These are phyloP conservation scores for Hypoxylon sp. DNA, from an alignment of 2,329 filamentous ascomycete genomes.

Conservation along the genomic window DNA sequence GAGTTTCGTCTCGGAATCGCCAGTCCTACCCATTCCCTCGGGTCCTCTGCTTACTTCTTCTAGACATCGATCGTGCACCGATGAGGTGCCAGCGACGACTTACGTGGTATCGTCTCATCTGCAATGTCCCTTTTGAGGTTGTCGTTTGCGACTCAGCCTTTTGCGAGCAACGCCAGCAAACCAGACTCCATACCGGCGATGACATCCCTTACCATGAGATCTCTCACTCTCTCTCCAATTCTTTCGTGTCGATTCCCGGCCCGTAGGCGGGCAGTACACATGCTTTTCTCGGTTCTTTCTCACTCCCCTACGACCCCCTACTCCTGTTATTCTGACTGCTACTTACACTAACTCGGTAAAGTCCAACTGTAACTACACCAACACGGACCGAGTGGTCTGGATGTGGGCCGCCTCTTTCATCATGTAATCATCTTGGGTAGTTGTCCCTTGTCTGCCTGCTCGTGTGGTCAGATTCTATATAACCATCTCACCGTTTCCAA, in stretches of 20 bases:
- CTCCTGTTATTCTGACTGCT: constrained; percentile 24
- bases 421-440: constrained; percentile 10
- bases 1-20: constrained; percentile 25
- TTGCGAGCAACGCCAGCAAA: constrained; percentile 1
- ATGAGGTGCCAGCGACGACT: constrained; percentile 13
- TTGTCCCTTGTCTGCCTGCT: constrained; percentile 27
- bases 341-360: constrained; percentile 33
- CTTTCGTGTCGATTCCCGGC: constrained; percentile 5
- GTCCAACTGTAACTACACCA: constrained; percentile 36
- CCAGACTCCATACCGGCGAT: constrained; percentile 16
- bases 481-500: constrained; percentile 28
- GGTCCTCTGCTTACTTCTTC: constrained; percentile 19
- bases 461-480: constrained; percentile 38
- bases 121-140: constrained; percentile 11
- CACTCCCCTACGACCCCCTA: constrained; percentile 25
- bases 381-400: constrained; percentile 40
- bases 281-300: constrained; percentile 12
- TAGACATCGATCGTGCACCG: constrained; percentile 14
- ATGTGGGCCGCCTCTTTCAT: constrained; percentile 39
- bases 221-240: constrained; percentile 7
- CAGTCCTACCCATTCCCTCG: constrained; percentile 24
- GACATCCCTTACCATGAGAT: neutral
- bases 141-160: constrained; percentile 25
- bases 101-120: constrained; percentile 23
- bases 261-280: constrained; percentile 20